Base-by-base conservation (phyloP, 441 rosid genomes). In the Isatis lusitanica region DNA sequence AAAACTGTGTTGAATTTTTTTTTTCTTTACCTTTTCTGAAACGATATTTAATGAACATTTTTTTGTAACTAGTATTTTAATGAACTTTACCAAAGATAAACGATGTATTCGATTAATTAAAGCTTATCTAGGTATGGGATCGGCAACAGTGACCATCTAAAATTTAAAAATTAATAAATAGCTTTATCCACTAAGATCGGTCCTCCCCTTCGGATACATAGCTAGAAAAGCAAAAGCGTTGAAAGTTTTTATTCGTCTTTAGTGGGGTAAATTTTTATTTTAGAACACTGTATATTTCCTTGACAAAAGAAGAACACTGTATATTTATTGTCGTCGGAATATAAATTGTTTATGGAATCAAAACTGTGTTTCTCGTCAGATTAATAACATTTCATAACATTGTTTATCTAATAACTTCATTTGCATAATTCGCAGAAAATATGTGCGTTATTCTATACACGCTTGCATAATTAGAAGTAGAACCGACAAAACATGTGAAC, bases 401-500 rank as follows among this genome's bases (percentile, higher is more conserved):
- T 6, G 3, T 40, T 40, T 11, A 47, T 28, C 40, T 7, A 42
- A 13, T 43, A 48, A 51, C 40, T 62, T 30, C 33, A 31, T 63
- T 6, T 63, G 64, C 30, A 33, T 63, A 55, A 43, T 21, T 33
- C 6, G 18, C 12, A 53, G 52, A 10, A 15, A 18, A 7, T 62
- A 72, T 44, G 16, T 31, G 71, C 44, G 26, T 44, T 73, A 0
- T 26, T 7, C 47, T 12, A 66, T 60, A 74, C 63, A 67, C 48
- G 68, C 78, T 66, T 74, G 35, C 66, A 75, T 30, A 26, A 40
- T 6, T 69, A 56, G 46, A 35, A 75, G 39, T 47, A 63, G 39
- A 36, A 69, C 79, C 75, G 79, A 75, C 79, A 75, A 70, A 69
- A 56, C 71, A 75, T 70, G 75, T 69, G 57, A 68, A 61, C 58